Conservation (phyloP, 768 basidiomycete species). For the Mycena rebaudengoi region DNA sequence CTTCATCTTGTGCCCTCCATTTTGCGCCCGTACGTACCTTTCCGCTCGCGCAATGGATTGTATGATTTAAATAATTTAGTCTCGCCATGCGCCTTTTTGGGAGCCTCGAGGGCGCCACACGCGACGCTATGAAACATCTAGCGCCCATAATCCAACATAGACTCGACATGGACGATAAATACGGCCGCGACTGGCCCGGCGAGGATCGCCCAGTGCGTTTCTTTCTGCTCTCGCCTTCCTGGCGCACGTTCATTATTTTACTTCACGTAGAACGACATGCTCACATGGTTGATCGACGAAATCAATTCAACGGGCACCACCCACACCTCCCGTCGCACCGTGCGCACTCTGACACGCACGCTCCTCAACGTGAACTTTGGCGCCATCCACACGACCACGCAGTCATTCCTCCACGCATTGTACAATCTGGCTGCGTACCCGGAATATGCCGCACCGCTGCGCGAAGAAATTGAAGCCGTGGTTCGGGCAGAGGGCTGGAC, state of each 20-base stretch:
- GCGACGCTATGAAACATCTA: background rate
- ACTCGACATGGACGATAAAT: conserved; percentile 23
- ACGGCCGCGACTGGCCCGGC: conserved; percentile 18
- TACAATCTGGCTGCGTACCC: conserved; percentile 38
- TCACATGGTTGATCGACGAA: conserved; percentile 45
- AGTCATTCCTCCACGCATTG: conserved; percentile 25
- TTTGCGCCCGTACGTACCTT: conserved; percentile 17
- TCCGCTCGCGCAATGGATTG: too few relatives aligned
- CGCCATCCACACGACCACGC: conserved; percentile 23
- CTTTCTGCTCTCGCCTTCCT: background rate
- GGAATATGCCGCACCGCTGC: conserved; percentile 34
- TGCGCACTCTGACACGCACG: conserved; percentile 16
- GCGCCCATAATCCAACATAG: conserved; percentile 16
- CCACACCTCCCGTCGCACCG: background rate
- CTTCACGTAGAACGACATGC: conserved; percentile 46
- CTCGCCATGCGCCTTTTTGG: conserved; percentile 9
- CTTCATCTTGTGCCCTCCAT: conserved; percentile 8
- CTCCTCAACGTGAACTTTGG: conserved; percentile 38
- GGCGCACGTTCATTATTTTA: conserved; percentile 5
- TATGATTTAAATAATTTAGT: background rate
- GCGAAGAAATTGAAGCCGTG: conserved; percentile 40
- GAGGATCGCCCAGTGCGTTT: conserved; percentile 11
- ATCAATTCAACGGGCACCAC: too few relatives aligned
- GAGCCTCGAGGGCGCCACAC: background rate
- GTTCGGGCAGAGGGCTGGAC: conserved; percentile 39